These are phyloP conservation scores for Macrotyloma uniflorum DNA, from an alignment of 306 rosid species.

Conservation along the genomic window DNA sequence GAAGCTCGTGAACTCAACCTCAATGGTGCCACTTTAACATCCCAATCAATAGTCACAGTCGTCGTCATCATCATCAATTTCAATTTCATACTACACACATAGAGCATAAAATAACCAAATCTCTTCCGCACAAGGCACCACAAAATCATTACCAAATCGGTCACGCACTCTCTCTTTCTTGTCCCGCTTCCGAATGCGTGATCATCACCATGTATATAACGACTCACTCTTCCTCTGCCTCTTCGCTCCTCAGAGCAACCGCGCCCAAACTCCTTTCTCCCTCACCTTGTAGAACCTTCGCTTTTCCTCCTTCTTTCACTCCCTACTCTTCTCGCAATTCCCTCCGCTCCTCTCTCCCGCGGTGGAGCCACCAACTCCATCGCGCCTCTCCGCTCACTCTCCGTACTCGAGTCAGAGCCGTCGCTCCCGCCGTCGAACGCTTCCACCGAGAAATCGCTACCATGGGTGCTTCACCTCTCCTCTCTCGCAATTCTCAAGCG, in stretches of 20 bases:
- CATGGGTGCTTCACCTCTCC: conserved; percentile 50
- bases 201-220: conserved; percentile 60
- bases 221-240: conserved; percentile 51
- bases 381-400: conserved; percentile 63
- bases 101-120: neutral
- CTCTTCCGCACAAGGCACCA: neutral
- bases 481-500: conserved; percentile 36
- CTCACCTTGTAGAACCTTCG: conserved; percentile 51
- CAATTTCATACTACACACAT: conserved; percentile 25
- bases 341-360: conserved; percentile 38
- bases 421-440: conserved; percentile 71
- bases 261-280: conserved; percentile 49
- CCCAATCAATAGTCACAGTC: neutral
- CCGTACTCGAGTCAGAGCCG: conserved; percentile 82
- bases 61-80: neutral
- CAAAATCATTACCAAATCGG: neutral
- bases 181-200: conserved; percentile 47
- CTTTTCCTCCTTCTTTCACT: conserved; percentile 37
- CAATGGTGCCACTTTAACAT: neutral
- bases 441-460: conserved; percentile 79
- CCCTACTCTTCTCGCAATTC: conserved; percentile 45
- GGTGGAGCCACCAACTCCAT: conserved; percentile 77
- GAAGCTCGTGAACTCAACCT: neutral
- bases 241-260: conserved; percentile 72
- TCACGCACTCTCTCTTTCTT: conserved; percentile 6